These are phyloP conservation scores for Volvox carteri DNA, from an alignment of 163 green algal species.

Conservation along the genomic window DNA sequence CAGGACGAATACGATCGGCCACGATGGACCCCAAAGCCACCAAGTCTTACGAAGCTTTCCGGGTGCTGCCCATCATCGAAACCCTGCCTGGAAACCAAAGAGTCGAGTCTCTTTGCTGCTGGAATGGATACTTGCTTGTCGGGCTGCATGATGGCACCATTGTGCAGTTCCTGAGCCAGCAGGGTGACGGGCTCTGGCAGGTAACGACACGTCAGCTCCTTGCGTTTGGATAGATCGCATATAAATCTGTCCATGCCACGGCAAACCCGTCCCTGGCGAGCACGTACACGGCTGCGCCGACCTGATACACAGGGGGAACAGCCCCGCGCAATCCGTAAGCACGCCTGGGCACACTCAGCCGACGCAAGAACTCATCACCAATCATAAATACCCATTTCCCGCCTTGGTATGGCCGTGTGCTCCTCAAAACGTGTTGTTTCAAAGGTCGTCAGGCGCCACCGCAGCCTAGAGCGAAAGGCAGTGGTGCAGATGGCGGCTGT, in stretches of 20 bases:
- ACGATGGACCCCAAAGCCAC: background rate
- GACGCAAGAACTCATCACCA: no score
- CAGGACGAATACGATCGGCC: background rate
- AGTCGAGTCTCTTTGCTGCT: slow-evolving; percentile 66
- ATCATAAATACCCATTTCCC: no score
- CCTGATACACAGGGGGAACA: no score
- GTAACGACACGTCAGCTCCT: background rate
- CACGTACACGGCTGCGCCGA: no score
- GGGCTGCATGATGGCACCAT: slow-evolving; percentile 69
- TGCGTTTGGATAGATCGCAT: no score
- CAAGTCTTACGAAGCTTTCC: slow-evolving; percentile 60
- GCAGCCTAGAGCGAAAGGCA: slow-evolving; percentile 60
- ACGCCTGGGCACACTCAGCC: no score
- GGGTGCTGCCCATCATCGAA: slow-evolving; percentile 53
- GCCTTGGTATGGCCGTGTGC: no score
- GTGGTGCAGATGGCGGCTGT: slow-evolving; percentile 56
- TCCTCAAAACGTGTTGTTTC: no score
- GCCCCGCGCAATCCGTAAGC: no score
- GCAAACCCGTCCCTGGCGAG: no score
- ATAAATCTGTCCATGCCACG: no score
- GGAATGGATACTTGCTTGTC: slow-evolving; percentile 61
- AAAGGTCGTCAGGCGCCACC: slow-evolving; percentile 56
- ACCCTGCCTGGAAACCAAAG: slow-evolving; percentile 48
- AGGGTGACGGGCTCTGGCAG: slow-evolving; percentile 32
- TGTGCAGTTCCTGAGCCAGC: slow-evolving; percentile 54